Percentiles rank a stretch among this genome's conserved stretches.
Conservation (phyloP, 176 grass and related monocot species). For the Carex scoparia region DNA sequence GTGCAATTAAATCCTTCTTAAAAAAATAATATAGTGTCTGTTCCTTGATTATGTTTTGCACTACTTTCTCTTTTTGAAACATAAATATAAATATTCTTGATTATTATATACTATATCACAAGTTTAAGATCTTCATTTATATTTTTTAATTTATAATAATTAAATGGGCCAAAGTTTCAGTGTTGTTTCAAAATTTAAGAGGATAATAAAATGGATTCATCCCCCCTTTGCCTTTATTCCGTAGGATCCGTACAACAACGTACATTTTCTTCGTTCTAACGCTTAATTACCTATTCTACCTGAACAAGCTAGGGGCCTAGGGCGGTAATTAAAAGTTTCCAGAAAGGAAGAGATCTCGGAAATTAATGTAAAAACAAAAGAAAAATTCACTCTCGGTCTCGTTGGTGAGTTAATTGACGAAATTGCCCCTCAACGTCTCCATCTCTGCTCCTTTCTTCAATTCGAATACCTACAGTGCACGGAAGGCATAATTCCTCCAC, state of each 20-base stretch:
- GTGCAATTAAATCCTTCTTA: too few species aligned
- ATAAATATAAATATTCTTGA: too few species aligned
- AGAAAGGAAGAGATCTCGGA: not conserved
- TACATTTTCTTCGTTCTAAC: not conserved
- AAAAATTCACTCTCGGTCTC: not conserved
- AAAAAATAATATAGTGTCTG: too few species aligned
- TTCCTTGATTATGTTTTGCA: too few species aligned
- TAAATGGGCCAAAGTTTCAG: too few species aligned
- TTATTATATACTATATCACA: too few species aligned
- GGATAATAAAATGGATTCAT: too few species aligned
- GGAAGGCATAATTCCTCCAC: conserved; percentile 34
- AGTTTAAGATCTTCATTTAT: too few species aligned
- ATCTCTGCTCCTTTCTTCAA: not conserved
- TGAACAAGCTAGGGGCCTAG: not conserved
- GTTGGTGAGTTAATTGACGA: not conserved
- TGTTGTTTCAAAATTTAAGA: too few species aligned
- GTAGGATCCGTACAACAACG: not conserved
- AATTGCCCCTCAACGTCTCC: not conserved
- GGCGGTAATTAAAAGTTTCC: not conserved
- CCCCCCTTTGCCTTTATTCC: not conserved
- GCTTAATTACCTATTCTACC: not conserved
- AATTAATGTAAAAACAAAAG: not conserved
- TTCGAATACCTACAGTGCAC: conserved; percentile 3
- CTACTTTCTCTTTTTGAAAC: too few species aligned
- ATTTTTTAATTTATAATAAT: too few species aligned